These are phyloP conservation scores for Anthostomella pinea DNA, from an alignment of 2,329 filamentous ascomycete genomes.

Conservation along the genomic window DNA sequence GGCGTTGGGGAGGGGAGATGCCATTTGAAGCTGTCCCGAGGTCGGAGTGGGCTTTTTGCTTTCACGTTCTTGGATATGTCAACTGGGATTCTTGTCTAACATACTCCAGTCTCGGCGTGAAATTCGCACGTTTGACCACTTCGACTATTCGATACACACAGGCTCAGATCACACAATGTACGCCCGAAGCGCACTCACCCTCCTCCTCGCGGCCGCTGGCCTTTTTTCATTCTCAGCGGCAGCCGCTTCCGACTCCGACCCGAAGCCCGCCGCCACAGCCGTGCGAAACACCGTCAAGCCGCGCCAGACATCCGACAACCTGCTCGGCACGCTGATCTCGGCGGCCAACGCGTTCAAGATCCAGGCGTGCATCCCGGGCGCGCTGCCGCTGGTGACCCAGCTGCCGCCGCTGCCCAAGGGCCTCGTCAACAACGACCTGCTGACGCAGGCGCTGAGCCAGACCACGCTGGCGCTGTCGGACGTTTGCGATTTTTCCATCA, in stretches of 20 bases:
- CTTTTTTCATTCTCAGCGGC: not conserved
- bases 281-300: conserved; percentile 4
- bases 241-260: conserved; percentile 6
- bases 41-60: no score
- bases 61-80: no score
- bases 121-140: no score
- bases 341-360: conserved; percentile 19
- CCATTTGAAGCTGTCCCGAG: not conserved
- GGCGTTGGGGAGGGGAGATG: not conserved
- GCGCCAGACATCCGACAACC: conserved; percentile 12
- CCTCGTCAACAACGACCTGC: conserved; percentile 16
- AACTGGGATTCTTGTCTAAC: no score
- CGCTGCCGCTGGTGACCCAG: conserved; percentile 20
- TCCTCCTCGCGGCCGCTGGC: not conserved
- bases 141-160: not conserved
- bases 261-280: conserved; percentile 12
- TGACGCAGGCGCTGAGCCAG: conserved; percentile 25
- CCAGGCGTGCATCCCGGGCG: conserved; percentile 19
- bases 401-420: conserved; percentile 22
- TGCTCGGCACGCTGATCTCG: conserved; percentile 13
- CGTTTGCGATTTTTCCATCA: conserved; percentile 25
- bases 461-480: conserved; percentile 20
- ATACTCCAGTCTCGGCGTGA: no score
- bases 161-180: not conserved
- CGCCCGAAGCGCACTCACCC: not conserved